Evolutionary conservation across 177 flowering plant genomes (phyloP).

Genomic region (Vitis hybrid): DNA sequence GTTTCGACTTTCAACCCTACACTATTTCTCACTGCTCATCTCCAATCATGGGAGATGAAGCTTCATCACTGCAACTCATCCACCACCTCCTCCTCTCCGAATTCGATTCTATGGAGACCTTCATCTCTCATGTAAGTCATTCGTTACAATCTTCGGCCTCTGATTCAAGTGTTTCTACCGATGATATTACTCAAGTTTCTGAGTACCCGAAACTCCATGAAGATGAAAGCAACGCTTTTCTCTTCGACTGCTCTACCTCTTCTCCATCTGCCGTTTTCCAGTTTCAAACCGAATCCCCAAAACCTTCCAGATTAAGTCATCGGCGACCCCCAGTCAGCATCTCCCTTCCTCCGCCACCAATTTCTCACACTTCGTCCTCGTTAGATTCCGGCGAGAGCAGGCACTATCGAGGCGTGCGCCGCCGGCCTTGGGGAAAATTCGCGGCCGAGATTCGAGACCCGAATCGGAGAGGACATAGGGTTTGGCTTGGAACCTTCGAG

Average conservation of each 20-base stretch:
- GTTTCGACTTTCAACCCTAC: too few relatives aligned
- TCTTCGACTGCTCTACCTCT: too few relatives aligned
- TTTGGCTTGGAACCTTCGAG: slow-evolving; percentile 49
- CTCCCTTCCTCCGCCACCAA: too few relatives aligned
- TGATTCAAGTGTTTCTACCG: neutral
- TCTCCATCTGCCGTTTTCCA: too few relatives aligned
- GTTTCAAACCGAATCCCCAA: too few relatives aligned
- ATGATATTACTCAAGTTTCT: neutral
- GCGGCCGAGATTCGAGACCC: slow-evolving; percentile 51
- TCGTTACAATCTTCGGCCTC: slow-evolving; percentile 3
- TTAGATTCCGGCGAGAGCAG: slow-evolving; percentile 8
- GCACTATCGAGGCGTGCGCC: slow-evolving; percentile 42
- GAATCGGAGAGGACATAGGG: slow-evolving; percentile 27
- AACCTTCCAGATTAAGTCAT: too few relatives aligned
- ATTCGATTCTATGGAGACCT: slow-evolving; percentile 13
- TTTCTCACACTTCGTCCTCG: neutral
- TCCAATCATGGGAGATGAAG: slow-evolving; percentile 15
- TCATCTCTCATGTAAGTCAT: neutral
- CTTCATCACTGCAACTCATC: slow-evolving; percentile 29
- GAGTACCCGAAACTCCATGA: too few relatives aligned
- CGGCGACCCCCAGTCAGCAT: too few relatives aligned
- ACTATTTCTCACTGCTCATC: too few relatives aligned
- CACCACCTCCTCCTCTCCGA: slow-evolving; percentile 29
- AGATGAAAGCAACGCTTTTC: too few relatives aligned
- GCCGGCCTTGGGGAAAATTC: slow-evolving; percentile 45